Evolutionary conservation across 768 basidiomycete genomes (phyloP), one percentile per base, ranked within the genome.

Genomic region (Boletales sp.): DNA sequence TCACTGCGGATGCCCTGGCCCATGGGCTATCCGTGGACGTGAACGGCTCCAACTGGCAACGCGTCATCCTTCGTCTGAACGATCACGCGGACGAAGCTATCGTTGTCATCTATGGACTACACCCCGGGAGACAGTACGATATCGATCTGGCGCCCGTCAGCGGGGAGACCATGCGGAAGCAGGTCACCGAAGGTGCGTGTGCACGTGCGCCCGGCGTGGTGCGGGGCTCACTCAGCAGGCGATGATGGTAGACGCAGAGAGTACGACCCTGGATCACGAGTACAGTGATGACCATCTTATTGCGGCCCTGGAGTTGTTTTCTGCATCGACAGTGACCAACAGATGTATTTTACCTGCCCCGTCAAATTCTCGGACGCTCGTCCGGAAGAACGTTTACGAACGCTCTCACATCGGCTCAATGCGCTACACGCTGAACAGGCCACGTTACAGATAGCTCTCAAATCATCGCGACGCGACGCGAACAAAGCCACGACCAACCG

Each of bases 41-140:
- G 43, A 92, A 94, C 55, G 81, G 81, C 27, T 75, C 83, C 6
- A 80, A 79, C 5, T 93, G 90, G 90, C 81, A 85, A 60, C 75
- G 84, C 43, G 86, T 90, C 19, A 79, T 90, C 61, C 81, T 90
- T 49, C 82, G 85, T 46, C 81, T 90, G 53, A 84, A 89, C 62
- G 90, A 93, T 39, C 79, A 82, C 46, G 76, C 78, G 0, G 92
- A 94, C 56, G 88, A 95, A 61, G 94, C 91, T 0, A 82, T 94
- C 48, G 90, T 97, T 45, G 89, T 95, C 51, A 81, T 97, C 24
- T 94, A 92, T 52, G 91, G 90, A 2, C 75, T 97, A 40, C 80
- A 88, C 73, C 93, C 92, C 4, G 89, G 89, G 2, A 79, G 89
- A 48, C 88, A 90, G 63, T 97, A 97, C 59, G 92, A 97, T 60